Evolutionary conservation across 2,329 filamentous ascomycete species (phyloP).

Genomic region (Aureobasidium sp.): DNA sequence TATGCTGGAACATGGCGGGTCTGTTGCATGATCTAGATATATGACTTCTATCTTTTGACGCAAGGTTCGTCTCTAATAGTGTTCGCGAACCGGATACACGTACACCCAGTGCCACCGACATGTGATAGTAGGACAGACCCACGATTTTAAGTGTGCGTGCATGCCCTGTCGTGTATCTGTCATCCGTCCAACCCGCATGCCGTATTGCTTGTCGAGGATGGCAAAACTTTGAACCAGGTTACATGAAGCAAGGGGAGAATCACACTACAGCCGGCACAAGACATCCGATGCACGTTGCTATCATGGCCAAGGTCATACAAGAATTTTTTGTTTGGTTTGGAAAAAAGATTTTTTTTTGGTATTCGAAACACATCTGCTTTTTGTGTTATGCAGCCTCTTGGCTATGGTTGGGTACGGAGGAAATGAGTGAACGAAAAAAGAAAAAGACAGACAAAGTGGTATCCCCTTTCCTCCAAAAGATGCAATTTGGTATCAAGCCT

Average conservation of each 20-base stretch:
- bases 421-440: neutral
- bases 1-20: neutral
- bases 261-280: neutral
- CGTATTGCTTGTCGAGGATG: neutral
- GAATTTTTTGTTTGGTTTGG: neutral
- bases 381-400: neutral
- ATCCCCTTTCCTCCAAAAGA: neutral
- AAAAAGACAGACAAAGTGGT: neutral
- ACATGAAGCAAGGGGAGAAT: neutral
- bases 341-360: neutral
- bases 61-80: neutral
- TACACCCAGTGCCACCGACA: neutral
- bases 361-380: conserved; percentile 12
- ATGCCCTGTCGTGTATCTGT: conserved; percentile 2
- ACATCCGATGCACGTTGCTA: neutral
- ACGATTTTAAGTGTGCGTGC: neutral
- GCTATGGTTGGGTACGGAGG: neutral
- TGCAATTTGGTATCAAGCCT: conserved; percentile 10
- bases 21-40: neutral
- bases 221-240: neutral
- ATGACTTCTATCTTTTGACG: neutral
- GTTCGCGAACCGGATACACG: neutral
- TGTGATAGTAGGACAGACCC: neutral
- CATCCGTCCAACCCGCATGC: neutral
- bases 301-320: neutral